phyloP scores from a whole-genome alignment of 164 flowering plant species.

The Vitis amurensis region DNA sequence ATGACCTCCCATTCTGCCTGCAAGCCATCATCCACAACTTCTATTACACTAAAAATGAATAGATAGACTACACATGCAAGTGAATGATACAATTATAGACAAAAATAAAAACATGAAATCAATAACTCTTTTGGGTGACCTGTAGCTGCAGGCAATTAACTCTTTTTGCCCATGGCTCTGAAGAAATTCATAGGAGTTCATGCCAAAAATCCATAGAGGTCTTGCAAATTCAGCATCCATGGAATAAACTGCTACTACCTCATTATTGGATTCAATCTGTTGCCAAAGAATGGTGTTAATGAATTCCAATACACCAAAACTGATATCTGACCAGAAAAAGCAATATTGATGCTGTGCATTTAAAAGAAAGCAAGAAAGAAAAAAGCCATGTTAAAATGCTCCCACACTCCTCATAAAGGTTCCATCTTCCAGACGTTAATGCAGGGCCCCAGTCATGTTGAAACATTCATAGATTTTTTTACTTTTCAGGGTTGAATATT shows the following conservation, averaged over 20 bases:
- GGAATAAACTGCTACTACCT: constrained; percentile 56
- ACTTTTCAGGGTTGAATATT: no score
- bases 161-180: constrained; percentile 30
- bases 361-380: not conserved
- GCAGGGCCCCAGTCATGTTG: no score
- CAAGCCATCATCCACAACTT: constrained; percentile 18
- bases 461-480: no score
- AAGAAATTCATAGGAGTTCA: constrained; percentile 76
- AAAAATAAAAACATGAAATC: not conserved
- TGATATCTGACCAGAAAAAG: no score
- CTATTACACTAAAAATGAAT: not conserved
- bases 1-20: constrained; percentile 90
- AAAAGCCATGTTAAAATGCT: no score
- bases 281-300: not conserved
- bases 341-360: no score
- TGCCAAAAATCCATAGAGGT: constrained; percentile 92
- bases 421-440: no score
- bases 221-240: constrained; percentile 87
- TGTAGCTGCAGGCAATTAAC: constrained; percentile 80
- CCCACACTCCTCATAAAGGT: not conserved
- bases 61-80: not conserved
- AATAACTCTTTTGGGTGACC: constrained; percentile 40
- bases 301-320: no score
- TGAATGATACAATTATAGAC: not conserved
- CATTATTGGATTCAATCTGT: constrained; percentile 70